Conservation (phyloP, 2,329 filamentous ascomycete genomes). For the Cladosporium sphaerospermum region DNA sequence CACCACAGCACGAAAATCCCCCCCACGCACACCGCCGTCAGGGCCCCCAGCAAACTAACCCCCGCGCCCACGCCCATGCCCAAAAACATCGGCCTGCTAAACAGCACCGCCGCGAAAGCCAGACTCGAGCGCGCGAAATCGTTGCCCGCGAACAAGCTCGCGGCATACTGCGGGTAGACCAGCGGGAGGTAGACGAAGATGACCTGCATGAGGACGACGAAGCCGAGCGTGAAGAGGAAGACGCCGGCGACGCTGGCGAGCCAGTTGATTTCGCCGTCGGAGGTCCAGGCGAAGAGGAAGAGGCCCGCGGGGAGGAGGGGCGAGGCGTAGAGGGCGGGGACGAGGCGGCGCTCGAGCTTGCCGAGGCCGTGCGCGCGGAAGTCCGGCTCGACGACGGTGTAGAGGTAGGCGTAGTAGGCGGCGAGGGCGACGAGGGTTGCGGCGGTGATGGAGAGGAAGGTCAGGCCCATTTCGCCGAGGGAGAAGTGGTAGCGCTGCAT, state of each 20-base stretch:
- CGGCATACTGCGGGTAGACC: slow-evolving; percentile 41
- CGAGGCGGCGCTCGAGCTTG: slow-evolving; percentile 26
- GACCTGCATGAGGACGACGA: slow-evolving; percentile 38
- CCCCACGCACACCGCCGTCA: slow-evolving; percentile 32
- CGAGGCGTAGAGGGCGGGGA: slow-evolving; percentile 26
- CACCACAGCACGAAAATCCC: slow-evolving; percentile 53
- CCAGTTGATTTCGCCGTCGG: slow-evolving; percentile 30
- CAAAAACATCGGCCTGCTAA: slow-evolving; percentile 52
- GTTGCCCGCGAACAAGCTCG: slow-evolving; percentile 54
- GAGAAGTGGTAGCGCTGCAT: slow-evolving; percentile 54
- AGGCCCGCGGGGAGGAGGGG: slow-evolving; percentile 27
- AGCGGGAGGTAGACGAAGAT: slow-evolving; percentile 35
- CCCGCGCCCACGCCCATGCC: slow-evolving; percentile 55
- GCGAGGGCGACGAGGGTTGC: slow-evolving; percentile 47
- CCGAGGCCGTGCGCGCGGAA: slow-evolving; percentile 21
- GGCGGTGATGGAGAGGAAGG: slow-evolving; percentile 57
- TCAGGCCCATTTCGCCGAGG: slow-evolving; percentile 51
- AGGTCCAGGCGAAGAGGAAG: slow-evolving; percentile 31
- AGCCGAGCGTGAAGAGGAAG: slow-evolving; percentile 31
- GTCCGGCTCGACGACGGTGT: slow-evolving; percentile 20
- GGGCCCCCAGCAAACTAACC: slow-evolving; percentile 49
- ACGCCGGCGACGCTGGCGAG: slow-evolving; percentile 37
- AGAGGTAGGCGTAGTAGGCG: slow-evolving; percentile 22
- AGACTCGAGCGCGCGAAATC: slow-evolving; percentile 53
- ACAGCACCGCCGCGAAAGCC: slow-evolving; percentile 55